Base-by-base conservation (phyloP, 306 rosid genomes). In the Cicer arietinum region DNA sequence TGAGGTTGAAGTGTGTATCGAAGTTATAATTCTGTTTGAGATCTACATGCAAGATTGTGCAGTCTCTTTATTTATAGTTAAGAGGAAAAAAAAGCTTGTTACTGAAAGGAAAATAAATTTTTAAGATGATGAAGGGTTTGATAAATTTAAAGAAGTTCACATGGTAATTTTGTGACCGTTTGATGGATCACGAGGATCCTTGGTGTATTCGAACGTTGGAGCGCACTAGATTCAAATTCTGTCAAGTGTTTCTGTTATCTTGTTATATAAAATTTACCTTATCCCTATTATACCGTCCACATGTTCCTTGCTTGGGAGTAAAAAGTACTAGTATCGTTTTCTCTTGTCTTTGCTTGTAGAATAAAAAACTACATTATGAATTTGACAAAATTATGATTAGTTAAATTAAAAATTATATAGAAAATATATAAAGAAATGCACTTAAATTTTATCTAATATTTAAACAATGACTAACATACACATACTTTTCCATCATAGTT, bases 221-320 rank as follows among this genome's bases (percentile, higher is more conserved):
- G 97, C 99, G 99, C 96, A 90, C 90, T 80, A 60, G 74, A 86
- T 94, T 94, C 93, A 91, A 91, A 88, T 76, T 82, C 59, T 79
- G 58, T 57, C 50, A n/a, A 7, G 4, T 72, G 69, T 61, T 79
- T 62, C 35, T 25, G 35, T 25, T 25, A 25, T 25, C 35, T 25
- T 22, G 25, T 22, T 25, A 25, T 62, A 37, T 39, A 72, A 54
- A 71, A 58, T 72, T 60, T 50, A 78, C 56, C 56, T 25, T 81
- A 52, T 41, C 8, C 6, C 79, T 20, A 13, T 59, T 70, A 45
- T 66, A 72, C 79, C 17, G 45, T 69, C 84, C 85, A 85, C 89
- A 79, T 74, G 79, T 60, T 81, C 30, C 76, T 54, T 80, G 72
- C 70, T 61, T 45, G 20, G 1, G 54, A 22, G 13, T 45, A 43